Evolutionary conservation across 805 yeast species (phyloP).

Genomic region (Candida germanica): DNA sequence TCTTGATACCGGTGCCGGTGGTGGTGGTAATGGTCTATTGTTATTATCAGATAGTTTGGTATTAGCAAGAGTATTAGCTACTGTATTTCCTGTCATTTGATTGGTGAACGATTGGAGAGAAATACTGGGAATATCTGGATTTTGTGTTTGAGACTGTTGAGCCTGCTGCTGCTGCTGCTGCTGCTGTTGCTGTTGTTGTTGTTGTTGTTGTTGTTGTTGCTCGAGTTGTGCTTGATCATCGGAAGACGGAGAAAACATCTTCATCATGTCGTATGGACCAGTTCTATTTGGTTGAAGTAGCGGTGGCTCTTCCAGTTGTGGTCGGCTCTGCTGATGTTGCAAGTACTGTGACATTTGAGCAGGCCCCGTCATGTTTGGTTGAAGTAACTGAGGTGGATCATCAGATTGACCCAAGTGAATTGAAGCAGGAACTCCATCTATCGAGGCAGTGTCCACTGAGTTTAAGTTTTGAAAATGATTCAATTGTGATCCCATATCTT

Average conservation of each 20-base stretch:
- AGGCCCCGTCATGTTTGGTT: constrained; percentile 48
- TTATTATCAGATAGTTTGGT: constrained; percentile 29
- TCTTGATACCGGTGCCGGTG: constrained; percentile 24
- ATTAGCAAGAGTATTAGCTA: constrained; percentile 35
- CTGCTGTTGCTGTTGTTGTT: constrained; percentile 8
- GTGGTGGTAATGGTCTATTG: constrained; percentile 8
- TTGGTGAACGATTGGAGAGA: constrained; percentile 39
- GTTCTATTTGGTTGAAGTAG: constrained; percentile 35
- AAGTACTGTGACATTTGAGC: constrained; percentile 36
- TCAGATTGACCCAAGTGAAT: constrained; percentile 32
- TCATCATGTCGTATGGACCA: constrained; percentile 36
- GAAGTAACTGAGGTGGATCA: constrained; percentile 18
- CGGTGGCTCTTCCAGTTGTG: constrained; percentile 1
- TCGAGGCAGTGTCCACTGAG: constrained; percentile 69
- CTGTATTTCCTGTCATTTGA: constrained; percentile 38
- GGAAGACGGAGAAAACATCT: constrained; percentile 14
- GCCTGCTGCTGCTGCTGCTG: constrained; percentile 13
- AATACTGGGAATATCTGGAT: constrained; percentile 23
- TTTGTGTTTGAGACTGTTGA: constrained; percentile 12
- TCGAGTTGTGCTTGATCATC: constrained; percentile 5
- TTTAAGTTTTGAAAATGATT: constrained; percentile 71
- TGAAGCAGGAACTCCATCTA: constrained; percentile 64
- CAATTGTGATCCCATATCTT: constrained; percentile 72
- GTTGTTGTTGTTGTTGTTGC: constrained; percentile 8
- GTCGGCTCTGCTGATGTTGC: constrained; percentile 1